phyloP scores from a whole-genome alignment of 75 land plant genomes.

The Pinus albicaulis region DNA sequence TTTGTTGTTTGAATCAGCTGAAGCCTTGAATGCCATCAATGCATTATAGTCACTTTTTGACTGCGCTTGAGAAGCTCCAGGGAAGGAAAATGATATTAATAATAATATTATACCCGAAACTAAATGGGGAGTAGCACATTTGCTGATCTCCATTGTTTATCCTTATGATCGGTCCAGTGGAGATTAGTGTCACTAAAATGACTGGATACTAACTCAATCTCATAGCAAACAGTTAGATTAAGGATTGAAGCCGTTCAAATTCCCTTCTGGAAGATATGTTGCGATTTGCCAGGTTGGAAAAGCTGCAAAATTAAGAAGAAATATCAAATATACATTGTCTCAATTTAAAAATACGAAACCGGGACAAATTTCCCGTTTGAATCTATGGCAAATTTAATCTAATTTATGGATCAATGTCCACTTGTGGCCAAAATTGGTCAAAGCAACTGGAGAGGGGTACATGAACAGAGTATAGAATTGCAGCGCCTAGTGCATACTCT shows the following conservation, averaged over 20 bases:
- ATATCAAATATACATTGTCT: not conserved
- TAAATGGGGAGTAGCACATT: not conserved
- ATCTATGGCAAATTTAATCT: not conserved
- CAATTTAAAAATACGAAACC: not conserved
- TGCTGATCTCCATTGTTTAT: slow-evolving; percentile 1
- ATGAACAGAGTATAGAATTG: no score
- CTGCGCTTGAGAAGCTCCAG: slow-evolving; percentile 1
- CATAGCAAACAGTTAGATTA: not conserved
- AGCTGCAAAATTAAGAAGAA: slow-evolving; percentile 4
- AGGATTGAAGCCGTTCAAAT: not conserved
- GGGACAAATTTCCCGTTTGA: not conserved
- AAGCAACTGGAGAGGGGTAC: not conserved
- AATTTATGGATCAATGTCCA: not conserved
- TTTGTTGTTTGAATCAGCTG: slow-evolving; percentile 11
- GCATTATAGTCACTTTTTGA: slow-evolving; percentile 8
- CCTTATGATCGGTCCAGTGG: not conserved
- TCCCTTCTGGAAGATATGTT: not conserved
- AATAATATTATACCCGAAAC: not conserved
- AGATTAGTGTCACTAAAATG: not conserved
- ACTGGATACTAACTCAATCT: not conserved
- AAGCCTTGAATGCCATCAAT: slow-evolving; percentile 17
- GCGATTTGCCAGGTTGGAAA: not conserved
- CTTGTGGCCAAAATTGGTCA: no score
- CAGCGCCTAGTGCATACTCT: no score
- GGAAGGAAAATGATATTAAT: not conserved